Evolutionary conservation across 2,329 filamentous ascomycete genomes (phyloP), one percentile per base, ranked within the genome.

Genomic region (Achaetomium macrosporum): DNA sequence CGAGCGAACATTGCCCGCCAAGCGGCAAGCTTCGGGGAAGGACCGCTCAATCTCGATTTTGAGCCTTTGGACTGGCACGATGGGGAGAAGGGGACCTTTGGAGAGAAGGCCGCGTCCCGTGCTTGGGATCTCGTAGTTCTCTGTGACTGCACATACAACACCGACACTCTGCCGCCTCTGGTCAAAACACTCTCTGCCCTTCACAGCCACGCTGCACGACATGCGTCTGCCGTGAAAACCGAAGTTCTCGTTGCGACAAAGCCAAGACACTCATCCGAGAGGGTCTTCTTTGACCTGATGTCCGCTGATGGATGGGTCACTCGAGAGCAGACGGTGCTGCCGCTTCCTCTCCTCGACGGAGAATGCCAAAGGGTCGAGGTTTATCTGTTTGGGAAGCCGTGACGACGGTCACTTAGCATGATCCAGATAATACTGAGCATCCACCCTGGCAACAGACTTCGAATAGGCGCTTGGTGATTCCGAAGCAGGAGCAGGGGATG

Each of bases 91-190:
- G 77, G 76, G 0, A 51, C 46, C 0, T 77, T 82, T 55, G 76
- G 75, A 0, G 59, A 67, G 0, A 62, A 70, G 20, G 70, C 69
- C 1, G 56, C 59, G n/a, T 65, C 69, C 1, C 66, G 64, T 2
- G 55, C 64, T 2, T 83, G 78, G 78, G 75, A 82, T 54, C 65
- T 82, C 5, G 61, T 81, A 43, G 69, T 81, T 48, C 67, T 83
- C 19, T 81, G 78, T 62, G 80, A 83, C 64, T 82, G 80, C 71
- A 82, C 79, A 0, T 83, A 83, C 69, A 83, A 83, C 56, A 75
- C 73, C 49, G 79, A 82, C 62, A 75, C 73, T 57, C 66, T 83
- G 25, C 73, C 76, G 1, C 71, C 76, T 2, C 69, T 83, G 19
- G 74, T 82, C 4, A 71, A 71, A 47, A 82, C 79, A 1, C 65